Conservation (phyloP, 306 rosid genomes). For the Acacia acuminata region DNA sequence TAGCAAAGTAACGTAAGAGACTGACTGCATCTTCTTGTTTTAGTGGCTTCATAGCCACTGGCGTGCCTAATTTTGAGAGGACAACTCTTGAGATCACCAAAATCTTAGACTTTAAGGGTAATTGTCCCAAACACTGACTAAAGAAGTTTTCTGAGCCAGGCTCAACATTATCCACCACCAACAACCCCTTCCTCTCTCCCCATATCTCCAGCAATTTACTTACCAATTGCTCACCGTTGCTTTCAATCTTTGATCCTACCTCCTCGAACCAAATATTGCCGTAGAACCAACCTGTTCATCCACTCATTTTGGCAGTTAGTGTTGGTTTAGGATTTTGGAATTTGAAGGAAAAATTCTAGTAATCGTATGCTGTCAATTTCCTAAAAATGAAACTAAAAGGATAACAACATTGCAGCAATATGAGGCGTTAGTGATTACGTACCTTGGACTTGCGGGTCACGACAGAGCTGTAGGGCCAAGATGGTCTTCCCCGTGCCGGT, state of each 20-base stretch:
- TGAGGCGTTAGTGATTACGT: not conserved
- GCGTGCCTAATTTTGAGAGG: slow-evolving; percentile 24
- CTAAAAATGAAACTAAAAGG: no score
- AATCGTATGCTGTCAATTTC: no score
- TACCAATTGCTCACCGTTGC: not conserved
- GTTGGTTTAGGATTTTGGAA: no score
- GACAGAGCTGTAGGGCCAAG: not conserved
- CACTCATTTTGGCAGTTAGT: no score
- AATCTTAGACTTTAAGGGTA: slow-evolving; percentile 28
- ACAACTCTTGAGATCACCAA: slow-evolving; percentile 10
- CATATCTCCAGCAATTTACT: slow-evolving; percentile 6
- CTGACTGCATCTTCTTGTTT: slow-evolving; percentile 23
- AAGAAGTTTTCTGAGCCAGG: slow-evolving; percentile 15
- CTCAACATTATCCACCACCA: slow-evolving; percentile 53
- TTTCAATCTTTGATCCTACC: not conserved
- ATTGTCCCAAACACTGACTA: not conserved
- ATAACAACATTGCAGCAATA: no score
- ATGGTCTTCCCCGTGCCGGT: not conserved
- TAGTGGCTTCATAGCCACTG: slow-evolving; percentile 14
- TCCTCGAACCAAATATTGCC: not conserved
- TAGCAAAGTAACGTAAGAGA: slow-evolving; percentile 39
- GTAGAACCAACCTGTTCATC: not conserved
- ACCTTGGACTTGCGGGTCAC: not conserved
- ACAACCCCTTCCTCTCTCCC: not conserved
- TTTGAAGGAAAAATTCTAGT: no score